These are phyloP conservation scores for Hemileccinum impolitum DNA, from an alignment of 768 basidiomycete genomes.

Conservation along the genomic window DNA sequence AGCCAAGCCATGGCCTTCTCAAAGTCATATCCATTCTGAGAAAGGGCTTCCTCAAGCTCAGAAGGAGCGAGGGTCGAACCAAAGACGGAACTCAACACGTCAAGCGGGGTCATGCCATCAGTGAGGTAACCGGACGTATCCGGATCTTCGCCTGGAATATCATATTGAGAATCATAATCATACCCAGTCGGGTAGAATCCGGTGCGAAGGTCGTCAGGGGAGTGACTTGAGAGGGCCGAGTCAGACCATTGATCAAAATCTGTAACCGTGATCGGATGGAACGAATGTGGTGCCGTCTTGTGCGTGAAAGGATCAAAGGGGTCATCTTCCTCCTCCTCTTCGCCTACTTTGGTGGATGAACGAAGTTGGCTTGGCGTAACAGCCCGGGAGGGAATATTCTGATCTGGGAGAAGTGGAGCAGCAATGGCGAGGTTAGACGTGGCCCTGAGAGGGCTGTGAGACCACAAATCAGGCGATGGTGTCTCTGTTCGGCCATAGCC, in stretches of 20 bases:
- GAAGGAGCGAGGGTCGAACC: conserved; percentile 85
- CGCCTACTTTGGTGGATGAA: conserved; percentile 56
- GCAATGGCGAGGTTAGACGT: conserved; percentile 89
- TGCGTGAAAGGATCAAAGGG: conserved; percentile 77
- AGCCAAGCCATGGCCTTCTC: conserved; percentile 95
- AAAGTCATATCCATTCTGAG: conserved; percentile 88
- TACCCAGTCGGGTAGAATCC: conserved; percentile 30
- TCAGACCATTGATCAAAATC: conserved; percentile 63
- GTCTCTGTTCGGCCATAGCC: conserved; percentile 61
- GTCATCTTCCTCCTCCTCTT: conserved; percentile 75
- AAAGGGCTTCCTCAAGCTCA: conserved; percentile 91
- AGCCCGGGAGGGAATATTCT: conserved; percentile 46
- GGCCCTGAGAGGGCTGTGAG: conserved; percentile 63
- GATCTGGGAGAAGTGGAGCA: conserved; percentile 80
- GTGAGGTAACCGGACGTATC: conserved; percentile 63
- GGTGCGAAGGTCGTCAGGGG: conserved; percentile 47
- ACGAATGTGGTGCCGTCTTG: conserved; percentile 44
- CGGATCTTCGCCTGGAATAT: conserved; percentile 38
- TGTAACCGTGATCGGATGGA: conserved; percentile 59
- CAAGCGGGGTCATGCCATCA: conserved; percentile 96
- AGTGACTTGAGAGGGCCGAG: conserved; percentile 50
- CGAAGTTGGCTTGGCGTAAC: conserved; percentile 71
- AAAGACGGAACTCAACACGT: conserved; percentile 92
- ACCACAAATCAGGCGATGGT: conserved; percentile 89
- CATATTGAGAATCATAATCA: conserved; percentile 32